Base-by-base conservation (phyloP, 2,329 filamentous ascomycete genomes). In the Exophiala bonariae region DNA sequence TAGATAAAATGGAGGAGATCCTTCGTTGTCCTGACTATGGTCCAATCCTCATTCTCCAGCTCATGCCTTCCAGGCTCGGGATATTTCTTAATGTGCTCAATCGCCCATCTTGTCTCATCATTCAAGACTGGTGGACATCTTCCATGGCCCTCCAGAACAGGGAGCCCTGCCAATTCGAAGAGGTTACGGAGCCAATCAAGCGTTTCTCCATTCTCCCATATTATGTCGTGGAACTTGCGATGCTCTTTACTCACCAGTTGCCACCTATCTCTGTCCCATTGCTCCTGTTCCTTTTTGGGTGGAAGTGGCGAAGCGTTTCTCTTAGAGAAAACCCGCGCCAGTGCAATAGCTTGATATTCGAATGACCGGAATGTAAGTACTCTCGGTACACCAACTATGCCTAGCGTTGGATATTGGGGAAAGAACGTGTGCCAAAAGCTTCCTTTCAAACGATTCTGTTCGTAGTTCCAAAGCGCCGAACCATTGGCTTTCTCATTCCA, bases 271-370 rank as follows among this genome's bases (percentile, higher is more conserved):
- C 60, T 57, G 56, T 86, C 82, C 83, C 82, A 86, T 16, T 57
- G 61, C 26, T 67, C 58, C 68, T 80, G 79, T 44, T 77, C 77
- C 10, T 68, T 65, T 0, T 66, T 17, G 0, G 73, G 54, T 0
- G 82, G 83, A 2, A 85, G 63, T 3, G 47, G 34, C 1, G 19
- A 38, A 1, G 55, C 64, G 0, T 73, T 74, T 2, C 79, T 69
- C 0, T 79, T 79, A 0, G 82, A 76, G 0, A 85, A 69, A 2
- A 83, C 63, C 0, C 82, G 69, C 1, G 82, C 82, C 0, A 77
- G 79, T 1, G 80, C 71, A 0, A 85, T 81, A 5, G 81, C 81
- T 58, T 86, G 82, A 79, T 80, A 85, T 64, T 86, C 83, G 45
- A 84, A 85, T 22, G 85, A 75, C 60, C 82, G 84, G 66, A 87